phyloP scores from a whole-genome alignment of 306 rosid species.

The Lotus japonicus region DNA sequence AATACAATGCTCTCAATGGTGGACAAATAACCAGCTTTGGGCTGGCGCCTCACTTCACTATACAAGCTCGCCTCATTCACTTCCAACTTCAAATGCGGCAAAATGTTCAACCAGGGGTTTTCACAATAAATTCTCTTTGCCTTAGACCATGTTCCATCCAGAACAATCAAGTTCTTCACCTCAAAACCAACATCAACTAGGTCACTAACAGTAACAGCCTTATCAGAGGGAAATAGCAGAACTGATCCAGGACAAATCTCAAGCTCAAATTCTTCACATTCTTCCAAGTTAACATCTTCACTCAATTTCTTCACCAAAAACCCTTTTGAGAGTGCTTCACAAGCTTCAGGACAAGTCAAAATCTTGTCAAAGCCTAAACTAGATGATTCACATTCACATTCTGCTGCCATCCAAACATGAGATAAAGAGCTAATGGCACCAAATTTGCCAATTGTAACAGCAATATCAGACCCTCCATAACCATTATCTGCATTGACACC shows the following conservation, averaged over 20 bases:
- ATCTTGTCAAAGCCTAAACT: constrained; percentile 28
- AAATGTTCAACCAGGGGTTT: constrained; percentile 69
- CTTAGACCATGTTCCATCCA: constrained; percentile 94
- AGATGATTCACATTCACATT: not conserved
- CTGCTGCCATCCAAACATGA: constrained; percentile 48
- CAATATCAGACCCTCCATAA: constrained; percentile 24
- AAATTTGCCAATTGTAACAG: constrained; percentile 47
- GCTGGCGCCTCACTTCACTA: constrained; percentile 74
- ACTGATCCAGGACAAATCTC: constrained; percentile 61
- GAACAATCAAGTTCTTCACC: constrained; percentile 65
- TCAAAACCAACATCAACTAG: constrained; percentile 32
- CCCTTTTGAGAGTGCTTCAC: constrained; percentile 58
- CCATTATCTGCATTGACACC: no score
- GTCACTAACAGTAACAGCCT: constrained; percentile 37
- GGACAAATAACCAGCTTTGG: constrained; percentile 68
- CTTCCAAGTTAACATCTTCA: constrained; percentile 33
- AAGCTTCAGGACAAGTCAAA: constrained; percentile 39
- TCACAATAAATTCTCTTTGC: constrained; percentile 77
- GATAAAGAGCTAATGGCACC: constrained; percentile 45
- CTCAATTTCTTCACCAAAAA: constrained; percentile 49
- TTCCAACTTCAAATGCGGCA: constrained; percentile 80
- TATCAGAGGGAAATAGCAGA: constrained; percentile 66
- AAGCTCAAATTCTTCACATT: constrained; percentile 56
- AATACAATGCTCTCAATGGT: constrained; percentile 83
- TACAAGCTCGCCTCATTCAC: constrained; percentile 58